phyloP scores from a whole-genome alignment of 2,329 filamentous ascomycete genomes.

The Paecilomyces niveus region DNA sequence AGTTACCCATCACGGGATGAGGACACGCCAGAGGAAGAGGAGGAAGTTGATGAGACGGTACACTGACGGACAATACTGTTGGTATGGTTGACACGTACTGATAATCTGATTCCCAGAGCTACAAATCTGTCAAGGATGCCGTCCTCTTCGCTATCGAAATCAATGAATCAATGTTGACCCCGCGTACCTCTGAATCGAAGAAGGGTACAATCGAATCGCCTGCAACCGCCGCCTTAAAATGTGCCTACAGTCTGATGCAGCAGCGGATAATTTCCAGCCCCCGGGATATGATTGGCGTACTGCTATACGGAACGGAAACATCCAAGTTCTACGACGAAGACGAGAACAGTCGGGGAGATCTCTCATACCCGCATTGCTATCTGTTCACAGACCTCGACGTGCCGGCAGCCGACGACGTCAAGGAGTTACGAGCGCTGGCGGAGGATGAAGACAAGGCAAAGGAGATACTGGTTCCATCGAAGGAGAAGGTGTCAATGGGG shows the following conservation, averaged over 20 bases:
- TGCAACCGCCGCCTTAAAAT: slow-evolving; percentile 79
- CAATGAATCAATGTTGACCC: slow-evolving; percentile 75
- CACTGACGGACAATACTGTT: slow-evolving; percentile 1
- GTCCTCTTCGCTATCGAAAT: slow-evolving; percentile 93
- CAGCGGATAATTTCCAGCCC: slow-evolving; percentile 97
- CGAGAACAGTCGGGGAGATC: slow-evolving; percentile 47
- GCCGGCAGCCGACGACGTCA: slow-evolving; percentile 80
- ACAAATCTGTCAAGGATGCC: slow-evolving; percentile 93
- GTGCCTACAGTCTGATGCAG: slow-evolving; percentile 91
- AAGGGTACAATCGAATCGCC: slow-evolving; percentile 74
- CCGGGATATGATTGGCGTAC: slow-evolving; percentile 92
- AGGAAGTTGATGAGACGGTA: slow-evolving; percentile 41
- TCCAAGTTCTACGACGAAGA: slow-evolving; percentile 69
- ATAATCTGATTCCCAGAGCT: slow-evolving; percentile 51
- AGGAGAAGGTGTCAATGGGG: slow-evolving; percentile 68
- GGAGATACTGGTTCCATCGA: slow-evolving; percentile 61
- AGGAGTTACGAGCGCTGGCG: slow-evolving; percentile 64
- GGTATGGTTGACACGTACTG: neutral
- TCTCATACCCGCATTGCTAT: slow-evolving; percentile 85
- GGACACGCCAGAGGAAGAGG: slow-evolving; percentile 37
- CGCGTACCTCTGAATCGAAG: slow-evolving; percentile 61
- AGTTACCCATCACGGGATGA: slow-evolving; percentile 31
- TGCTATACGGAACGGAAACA: slow-evolving; percentile 83
- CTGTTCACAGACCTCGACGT: slow-evolving; percentile 82
- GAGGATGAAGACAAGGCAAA: slow-evolving; percentile 69